Evolutionary conservation across 108 stramenopile genomes (phyloP).

Genomic region (Nitzschia sp.): DNA sequence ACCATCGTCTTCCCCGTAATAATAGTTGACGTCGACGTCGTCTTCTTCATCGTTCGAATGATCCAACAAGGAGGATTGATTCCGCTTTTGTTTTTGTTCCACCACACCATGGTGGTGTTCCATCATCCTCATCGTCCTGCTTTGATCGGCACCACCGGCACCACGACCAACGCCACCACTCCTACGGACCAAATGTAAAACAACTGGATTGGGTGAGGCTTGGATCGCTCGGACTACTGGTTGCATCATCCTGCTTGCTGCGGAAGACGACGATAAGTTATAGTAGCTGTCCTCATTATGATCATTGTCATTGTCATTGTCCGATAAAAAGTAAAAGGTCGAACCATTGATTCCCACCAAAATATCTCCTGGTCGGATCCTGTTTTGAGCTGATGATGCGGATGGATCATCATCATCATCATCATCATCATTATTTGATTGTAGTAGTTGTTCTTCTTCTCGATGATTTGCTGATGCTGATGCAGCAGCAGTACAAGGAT

Average conservation of each 20-base stretch:
- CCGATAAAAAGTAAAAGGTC: slow-evolving; percentile 36
- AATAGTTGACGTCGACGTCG: neutral
- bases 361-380: slow-evolving; percentile 60
- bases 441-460: too few relatives aligned
- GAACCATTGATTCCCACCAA: slow-evolving; percentile 79
- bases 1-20: neutral
- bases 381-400: too few relatives aligned
- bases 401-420: too few relatives aligned
- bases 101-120: too few relatives aligned
- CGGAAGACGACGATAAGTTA: neutral
- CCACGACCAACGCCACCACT: neutral
- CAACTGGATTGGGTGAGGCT: slow-evolving; percentile 47
- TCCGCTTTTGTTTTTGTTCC: neutral
- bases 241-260: too few relatives aligned
- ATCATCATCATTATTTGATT: too few relatives aligned
- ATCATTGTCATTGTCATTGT: slow-evolving; percentile 8
- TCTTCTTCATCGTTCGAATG: neutral
- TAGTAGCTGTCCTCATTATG: neutral
- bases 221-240: slow-evolving; percentile 32
- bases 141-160: neutral
- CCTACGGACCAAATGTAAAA: slow-evolving; percentile 41
- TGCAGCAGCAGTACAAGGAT: too few relatives aligned
- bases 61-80: neutral
- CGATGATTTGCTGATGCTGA: too few relatives aligned
- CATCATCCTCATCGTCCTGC: too few relatives aligned